Evolutionary conservation across 2,329 filamentous ascomycete genomes (phyloP), one percentile per base, ranked within the genome.

Genomic region (Madurella mycetomatis): DNA sequence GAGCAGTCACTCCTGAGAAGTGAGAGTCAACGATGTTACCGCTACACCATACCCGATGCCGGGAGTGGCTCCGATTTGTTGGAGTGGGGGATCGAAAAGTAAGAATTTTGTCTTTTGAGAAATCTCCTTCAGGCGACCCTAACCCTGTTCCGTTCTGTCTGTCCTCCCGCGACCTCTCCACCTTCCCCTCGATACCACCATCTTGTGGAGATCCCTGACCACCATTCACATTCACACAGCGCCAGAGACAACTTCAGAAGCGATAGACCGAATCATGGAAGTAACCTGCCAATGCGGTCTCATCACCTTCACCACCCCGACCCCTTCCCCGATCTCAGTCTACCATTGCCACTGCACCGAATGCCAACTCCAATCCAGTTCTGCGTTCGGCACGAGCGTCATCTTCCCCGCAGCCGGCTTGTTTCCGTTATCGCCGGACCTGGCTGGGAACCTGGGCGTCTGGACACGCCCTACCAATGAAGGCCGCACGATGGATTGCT

Each of bases 331-430:
- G 2, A 50, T 65, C 9, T 54, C 58, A 2, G 43, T 69, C 5
- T 72, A 64, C 60, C 65, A 67, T 61, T 72, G 70, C 56, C 70
- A 73, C 59, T 73, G 70, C 61, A 68, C 62, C 53, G 64, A 71
- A 37, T 72, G 70, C 60, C 69, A 64, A 51, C 67, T 65, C 53
- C 69, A 72, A 46, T 66, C 67, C 2, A 57, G 62, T 2, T 71
- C 69, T 1, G 70, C 70, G 2, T 73, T 66, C 52, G 69, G 70
- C 30, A 71, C 69, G 7, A 70, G 68, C 13, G 70, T 68, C 57
- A 67, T 72, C 53, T 71, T 66, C 58, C 60, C 65, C 18, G 62
- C 67, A 4, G 62, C 59, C 2, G 67, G 62, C 17, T 40, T 72
- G 7, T 67, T 72, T 59, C 68, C 70, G 1, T 60, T 72, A 0